phyloP scores from a whole-genome alignment of 2,329 filamentous ascomycete genomes.

The Drechslerella coelobrocha region DNA sequence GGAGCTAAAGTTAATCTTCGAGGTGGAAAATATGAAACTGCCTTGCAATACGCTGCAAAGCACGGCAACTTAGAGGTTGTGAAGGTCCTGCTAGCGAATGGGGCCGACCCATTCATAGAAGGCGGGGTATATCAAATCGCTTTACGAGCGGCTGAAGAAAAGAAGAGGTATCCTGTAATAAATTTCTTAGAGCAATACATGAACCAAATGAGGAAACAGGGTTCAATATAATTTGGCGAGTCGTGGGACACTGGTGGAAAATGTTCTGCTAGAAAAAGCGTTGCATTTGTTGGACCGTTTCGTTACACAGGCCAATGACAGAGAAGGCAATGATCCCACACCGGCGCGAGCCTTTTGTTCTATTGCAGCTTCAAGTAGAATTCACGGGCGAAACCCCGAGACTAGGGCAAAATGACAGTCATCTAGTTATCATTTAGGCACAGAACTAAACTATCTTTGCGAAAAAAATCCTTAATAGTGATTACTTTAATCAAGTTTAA shows the following conservation, averaged over 20 bases:
- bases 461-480: too few relatives aligned
- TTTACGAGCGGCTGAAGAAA: slow-evolving; percentile 7
- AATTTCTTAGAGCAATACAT: slow-evolving; percentile 19
- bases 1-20: slow-evolving; percentile 26
- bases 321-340: too few relatives aligned
- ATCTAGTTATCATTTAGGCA: too few relatives aligned
- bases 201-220: neutral
- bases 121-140: slow-evolving; percentile 12
- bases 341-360: too few relatives aligned
- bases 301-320: too few relatives aligned
- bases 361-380: too few relatives aligned
- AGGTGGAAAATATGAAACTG: slow-evolving; percentile 16
- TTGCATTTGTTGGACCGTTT: too few relatives aligned
- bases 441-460: too few relatives aligned
- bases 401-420: too few relatives aligned
- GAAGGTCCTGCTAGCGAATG: slow-evolving; percentile 11
- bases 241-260: neutral
- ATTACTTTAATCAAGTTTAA: too few relatives aligned
- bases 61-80: slow-evolving; percentile 15
- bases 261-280: too few relatives aligned
- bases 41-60: slow-evolving; percentile 15
- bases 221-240: neutral
- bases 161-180: slow-evolving; percentile 16
- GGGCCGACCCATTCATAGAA: slow-evolving; percentile 18
- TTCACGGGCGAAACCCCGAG: too few relatives aligned